Evolutionary conservation across 1,284 basidiomycete species (phyloP), one percentile per base, ranked within the genome.

Genomic region (Cryptococcus depauperatus): DNA sequence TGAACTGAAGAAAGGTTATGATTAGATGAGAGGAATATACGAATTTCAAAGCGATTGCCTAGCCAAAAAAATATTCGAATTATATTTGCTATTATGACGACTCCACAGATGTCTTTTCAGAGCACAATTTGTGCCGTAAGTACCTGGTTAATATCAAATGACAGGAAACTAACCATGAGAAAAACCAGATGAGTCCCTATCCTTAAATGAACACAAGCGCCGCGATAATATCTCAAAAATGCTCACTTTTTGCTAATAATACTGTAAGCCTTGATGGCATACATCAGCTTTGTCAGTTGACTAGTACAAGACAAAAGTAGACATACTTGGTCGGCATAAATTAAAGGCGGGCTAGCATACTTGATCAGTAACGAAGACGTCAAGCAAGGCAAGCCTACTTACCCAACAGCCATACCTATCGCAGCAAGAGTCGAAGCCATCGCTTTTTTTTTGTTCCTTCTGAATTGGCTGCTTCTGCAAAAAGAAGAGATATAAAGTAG

Each of bases 31-130:
- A 38, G 23, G 4, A 14, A 52, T 64, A 43, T 35, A 70, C 69
- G 60, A 6, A 67, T 64, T 50, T 76, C 75, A 51, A 75, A 76
- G 4, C 69, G 61, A 35, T 73, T 70, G 2, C 73, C 74, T 27
- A 75, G 67, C 71, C 73, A 75, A 60, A 73, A 76, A 61, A 72
- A 70, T 35, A 66, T 56, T 30, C 73, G 59, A 29, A 66, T 68
- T 43, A 71, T 68, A 54, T 72, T 73, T 19, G 72, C 71, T 39
- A 73, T 64, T 26, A 70, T 56, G 21, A 71, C 45, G 23, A 68
- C 66, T 5, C 66, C 64, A 50, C 62, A 68, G 21, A 68, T 63
- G 43, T 69, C 66, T 68, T 47, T 35, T 21, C 32, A 23, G n/a
- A 33, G 11, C 7, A 19, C 18, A 14, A 7, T 39, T 19, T 29